These are phyloP conservation scores for Cardamine chenopodiifolia DNA, from an alignment of 345 rosid genomes.

Conservation along the genomic window DNA sequence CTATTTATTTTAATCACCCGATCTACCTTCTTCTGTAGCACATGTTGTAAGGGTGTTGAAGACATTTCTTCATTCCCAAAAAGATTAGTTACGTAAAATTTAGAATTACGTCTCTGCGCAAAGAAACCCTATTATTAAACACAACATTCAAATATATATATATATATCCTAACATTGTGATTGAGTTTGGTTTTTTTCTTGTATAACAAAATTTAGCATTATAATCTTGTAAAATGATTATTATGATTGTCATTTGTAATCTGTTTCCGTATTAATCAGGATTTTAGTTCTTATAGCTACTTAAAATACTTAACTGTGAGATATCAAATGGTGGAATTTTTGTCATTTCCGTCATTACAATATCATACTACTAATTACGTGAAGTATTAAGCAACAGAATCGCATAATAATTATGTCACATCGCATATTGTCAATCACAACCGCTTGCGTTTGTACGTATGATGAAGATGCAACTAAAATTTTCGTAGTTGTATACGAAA, in stretches of 20 bases:
- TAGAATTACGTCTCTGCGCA: too few species aligned
- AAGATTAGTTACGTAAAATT: too few species aligned
- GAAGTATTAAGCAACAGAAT: slow-evolving; percentile 1
- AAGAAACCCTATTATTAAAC: background rate
- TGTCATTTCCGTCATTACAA: background rate
- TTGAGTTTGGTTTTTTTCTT: background rate
- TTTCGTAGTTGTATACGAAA: background rate
- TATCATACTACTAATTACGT: background rate
- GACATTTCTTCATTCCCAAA: too few species aligned
- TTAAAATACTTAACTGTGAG: too few species aligned
- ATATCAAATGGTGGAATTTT: background rate
- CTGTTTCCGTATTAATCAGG: too few species aligned
- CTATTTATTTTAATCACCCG: too few species aligned
- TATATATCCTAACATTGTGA: background rate
- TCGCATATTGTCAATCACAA: background rate
- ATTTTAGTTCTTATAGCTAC: too few species aligned
- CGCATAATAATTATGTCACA: background rate
- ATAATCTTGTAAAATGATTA: background rate
- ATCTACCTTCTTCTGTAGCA: too few species aligned
- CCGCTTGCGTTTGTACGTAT: background rate
- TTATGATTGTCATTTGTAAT: background rate
- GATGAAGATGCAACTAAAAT: background rate
- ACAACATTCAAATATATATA: background rate
- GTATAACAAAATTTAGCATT: background rate
- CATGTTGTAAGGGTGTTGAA: too few species aligned